Conservation (phyloP, 768 basidiomycete species). For the Tulasnella sp. region DNA sequence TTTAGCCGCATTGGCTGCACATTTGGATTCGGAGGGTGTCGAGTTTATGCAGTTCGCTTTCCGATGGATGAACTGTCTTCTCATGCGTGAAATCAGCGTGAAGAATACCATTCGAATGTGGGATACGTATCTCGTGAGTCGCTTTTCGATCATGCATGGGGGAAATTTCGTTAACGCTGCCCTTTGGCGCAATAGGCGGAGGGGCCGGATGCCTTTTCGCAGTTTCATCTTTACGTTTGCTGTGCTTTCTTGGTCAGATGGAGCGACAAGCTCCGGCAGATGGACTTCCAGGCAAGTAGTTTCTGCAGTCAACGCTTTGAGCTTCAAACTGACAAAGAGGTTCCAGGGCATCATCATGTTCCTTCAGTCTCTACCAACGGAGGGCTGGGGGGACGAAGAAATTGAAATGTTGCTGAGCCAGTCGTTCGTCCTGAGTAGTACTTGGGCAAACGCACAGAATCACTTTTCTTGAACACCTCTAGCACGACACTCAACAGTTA, state of each 20-base stretch:
- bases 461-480: constrained; percentile 54
- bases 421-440: constrained; percentile 90
- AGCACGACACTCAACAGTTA: neutral
- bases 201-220: constrained; percentile 96
- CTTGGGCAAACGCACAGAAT: constrained; percentile 92
- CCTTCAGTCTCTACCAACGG: constrained; percentile 88
- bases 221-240: constrained; percentile 98
- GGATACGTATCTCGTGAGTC: constrained; percentile 94
- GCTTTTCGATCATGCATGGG: neutral
- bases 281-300: constrained; percentile 92
- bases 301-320: neutral
- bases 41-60: constrained; percentile 99
- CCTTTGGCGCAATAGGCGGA: constrained; percentile 68
- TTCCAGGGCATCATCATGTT: constrained; percentile 97
- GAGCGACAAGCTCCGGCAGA: constrained; percentile 89
- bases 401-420: constrained; percentile 94
- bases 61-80: constrained; percentile 98
- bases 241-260: constrained; percentile 95
- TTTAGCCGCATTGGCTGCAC: constrained; percentile 87
- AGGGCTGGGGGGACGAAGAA: constrained; percentile 94
- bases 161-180: neutral
- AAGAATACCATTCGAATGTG: constrained; percentile 98
- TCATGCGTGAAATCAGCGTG: constrained; percentile 98
- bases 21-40: constrained; percentile 88
- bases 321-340: constrained; percentile 22